Percentiles rank a stretch among this genome's conserved stretches.
Evolutionary conservation across 306 rosid genomes (phyloP).

Genomic region (Purshia tridentata): DNA sequence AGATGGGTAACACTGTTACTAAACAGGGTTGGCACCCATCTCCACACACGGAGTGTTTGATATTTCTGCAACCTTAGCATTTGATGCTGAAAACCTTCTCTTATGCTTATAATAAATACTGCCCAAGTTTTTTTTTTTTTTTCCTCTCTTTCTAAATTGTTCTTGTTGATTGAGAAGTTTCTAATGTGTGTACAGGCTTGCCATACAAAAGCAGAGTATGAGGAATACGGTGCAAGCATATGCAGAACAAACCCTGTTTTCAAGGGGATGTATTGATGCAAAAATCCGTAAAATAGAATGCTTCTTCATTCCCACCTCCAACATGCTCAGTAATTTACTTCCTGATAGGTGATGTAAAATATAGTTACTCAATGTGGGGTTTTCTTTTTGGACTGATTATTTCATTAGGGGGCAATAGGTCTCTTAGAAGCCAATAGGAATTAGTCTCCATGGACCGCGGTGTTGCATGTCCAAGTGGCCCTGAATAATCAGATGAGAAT

Average conservation of each 20-base stretch:
- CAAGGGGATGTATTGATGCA: conserved; percentile 93
- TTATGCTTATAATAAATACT: not conserved
- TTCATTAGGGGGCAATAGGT: conserved; percentile 42
- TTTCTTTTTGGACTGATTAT: conserved; percentile 45
- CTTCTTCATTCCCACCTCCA: conserved; percentile 22
- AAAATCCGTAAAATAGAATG: conserved; percentile 18
- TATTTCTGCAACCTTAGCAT: not conserved
- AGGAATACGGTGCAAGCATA: conserved; percentile 94
- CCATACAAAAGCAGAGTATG: conserved; percentile 97
- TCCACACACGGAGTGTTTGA: not conserved
- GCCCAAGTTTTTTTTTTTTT: not conserved
- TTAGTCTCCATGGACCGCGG: conserved; percentile 26
- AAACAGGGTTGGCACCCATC: not conserved
- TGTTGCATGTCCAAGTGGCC: conserved; percentile 37
- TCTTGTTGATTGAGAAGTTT: conserved; percentile 16
- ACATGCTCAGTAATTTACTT: conserved; percentile 18
- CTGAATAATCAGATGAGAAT: conserved; percentile 36
- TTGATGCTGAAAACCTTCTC: not conserved
- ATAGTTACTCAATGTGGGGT: conserved; percentile 35
- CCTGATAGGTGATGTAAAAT: conserved; percentile 54
- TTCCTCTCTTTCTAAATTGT: not conserved
- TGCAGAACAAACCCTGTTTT: conserved; percentile 98
- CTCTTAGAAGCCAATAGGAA: conserved; percentile 35
- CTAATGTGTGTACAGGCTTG: conserved; percentile 71
- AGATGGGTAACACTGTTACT: not conserved